Evolutionary conservation across 2,329 filamentous ascomycete species (phyloP).

Genomic region (Sarocladium strictum): DNA sequence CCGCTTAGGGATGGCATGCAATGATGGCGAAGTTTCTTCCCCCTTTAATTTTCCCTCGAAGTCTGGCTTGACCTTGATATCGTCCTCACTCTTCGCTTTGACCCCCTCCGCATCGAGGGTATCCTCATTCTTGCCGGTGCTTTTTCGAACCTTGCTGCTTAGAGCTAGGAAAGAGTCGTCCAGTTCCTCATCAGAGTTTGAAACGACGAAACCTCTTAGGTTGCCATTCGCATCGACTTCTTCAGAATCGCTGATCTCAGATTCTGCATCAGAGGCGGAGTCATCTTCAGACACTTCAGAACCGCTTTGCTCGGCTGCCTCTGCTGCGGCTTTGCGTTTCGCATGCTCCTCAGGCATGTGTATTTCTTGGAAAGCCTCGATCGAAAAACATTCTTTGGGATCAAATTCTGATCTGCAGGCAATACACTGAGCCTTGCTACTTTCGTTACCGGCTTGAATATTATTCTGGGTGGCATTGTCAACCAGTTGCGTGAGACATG

Average conservation of each 20-base stretch:
- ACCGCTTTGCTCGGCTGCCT: constrained; percentile 22
- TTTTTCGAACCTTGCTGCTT: neutral
- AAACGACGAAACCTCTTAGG: constrained; percentile 49
- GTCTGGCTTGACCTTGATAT: neutral
- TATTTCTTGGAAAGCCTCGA: constrained; percentile 65
- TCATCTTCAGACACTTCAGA: constrained; percentile 25
- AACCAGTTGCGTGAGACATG: constrained; percentile 66
- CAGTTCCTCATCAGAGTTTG: constrained; percentile 24
- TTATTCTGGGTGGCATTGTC: constrained; percentile 54
- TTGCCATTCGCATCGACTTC: constrained; percentile 27
- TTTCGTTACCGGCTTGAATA: constrained; percentile 36
- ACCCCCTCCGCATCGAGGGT: constrained; percentile 14
- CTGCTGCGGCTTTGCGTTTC: constrained; percentile 27
- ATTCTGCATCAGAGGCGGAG: constrained; percentile 27
- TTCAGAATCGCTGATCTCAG: constrained; percentile 22
- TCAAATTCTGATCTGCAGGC: constrained; percentile 66
- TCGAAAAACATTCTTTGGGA: constrained; percentile 65
- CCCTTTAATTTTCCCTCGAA: constrained; percentile 12
- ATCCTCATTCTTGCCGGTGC: neutral
- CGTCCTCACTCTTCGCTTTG: constrained; percentile 10
- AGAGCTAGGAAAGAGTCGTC: constrained; percentile 14
- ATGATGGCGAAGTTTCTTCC: constrained; percentile 12
- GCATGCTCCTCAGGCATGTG: constrained; percentile 52
- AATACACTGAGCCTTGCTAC: constrained; percentile 59
- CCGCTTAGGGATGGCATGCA: neutral